Evolutionary conservation across 106 monocot species (phyloP).

Genomic region (Ottelia alismoides): DNA sequence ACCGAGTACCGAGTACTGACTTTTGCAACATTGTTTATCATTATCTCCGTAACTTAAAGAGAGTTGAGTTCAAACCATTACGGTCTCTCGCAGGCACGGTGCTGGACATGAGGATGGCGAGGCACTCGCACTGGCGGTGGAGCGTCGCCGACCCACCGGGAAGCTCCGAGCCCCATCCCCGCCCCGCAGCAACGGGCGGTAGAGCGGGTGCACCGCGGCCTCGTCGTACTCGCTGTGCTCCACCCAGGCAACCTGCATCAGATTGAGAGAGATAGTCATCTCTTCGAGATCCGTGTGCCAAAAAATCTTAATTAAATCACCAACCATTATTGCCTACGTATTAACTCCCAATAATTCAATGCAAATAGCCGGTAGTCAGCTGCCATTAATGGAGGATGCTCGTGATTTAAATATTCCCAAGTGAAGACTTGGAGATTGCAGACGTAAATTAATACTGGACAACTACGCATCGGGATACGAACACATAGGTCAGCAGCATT

Average conservation of each 20-base stretch:
- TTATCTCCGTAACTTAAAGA: too few species aligned
- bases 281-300: too few species aligned
- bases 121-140: slow-evolving; percentile 62
- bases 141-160: slow-evolving; percentile 57
- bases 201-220: slow-evolving; percentile 40
- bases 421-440: too few species aligned
- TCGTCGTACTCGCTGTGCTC: slow-evolving; percentile 84
- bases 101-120: slow-evolving; percentile 62
- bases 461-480: too few species aligned
- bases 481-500: too few species aligned
- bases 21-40: too few species aligned
- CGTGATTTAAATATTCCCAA: too few species aligned
- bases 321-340: neutral
- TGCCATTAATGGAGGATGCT: too few species aligned
- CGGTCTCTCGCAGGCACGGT: slow-evolving; percentile 26
- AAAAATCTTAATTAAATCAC: neutral
- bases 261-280: too few species aligned
- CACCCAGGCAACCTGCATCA: slow-evolving; percentile 80
- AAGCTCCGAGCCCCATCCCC: slow-evolving; percentile 53
- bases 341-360: neutral
- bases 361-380: neutral
- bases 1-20: too few species aligned
- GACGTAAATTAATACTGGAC: too few species aligned
- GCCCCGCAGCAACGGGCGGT: slow-evolving; percentile 57
- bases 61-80: too few species aligned